Evolutionary conservation across 1,139 yeast species (phyloP).

Genomic region (Blastobotrys ciferrii): DNA sequence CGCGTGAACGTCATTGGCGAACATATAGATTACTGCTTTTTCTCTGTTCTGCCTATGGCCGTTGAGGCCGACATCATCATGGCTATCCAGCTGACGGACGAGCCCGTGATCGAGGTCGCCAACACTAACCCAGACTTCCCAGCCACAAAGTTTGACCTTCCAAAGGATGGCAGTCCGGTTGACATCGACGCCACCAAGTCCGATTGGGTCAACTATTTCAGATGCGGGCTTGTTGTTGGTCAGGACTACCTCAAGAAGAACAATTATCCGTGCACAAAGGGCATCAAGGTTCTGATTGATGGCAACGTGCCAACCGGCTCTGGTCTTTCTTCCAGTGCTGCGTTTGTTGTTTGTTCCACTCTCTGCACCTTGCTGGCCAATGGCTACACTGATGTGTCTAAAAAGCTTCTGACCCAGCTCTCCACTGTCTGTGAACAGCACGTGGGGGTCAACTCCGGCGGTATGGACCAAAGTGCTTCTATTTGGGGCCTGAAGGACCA

Average conservation of each 20-base stretch:
- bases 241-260: slow-evolving; percentile 47
- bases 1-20: slow-evolving; percentile 75
- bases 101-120: slow-evolving; percentile 41
- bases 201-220: slow-evolving; percentile 68
- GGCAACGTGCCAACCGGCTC: slow-evolving; percentile 75
- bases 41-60: slow-evolving; percentile 75
- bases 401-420: slow-evolving; percentile 55
- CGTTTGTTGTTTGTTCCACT: slow-evolving; percentile 66
- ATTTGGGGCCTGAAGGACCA: slow-evolving; percentile 62
- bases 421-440: slow-evolving; percentile 71
- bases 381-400: slow-evolving; percentile 46
- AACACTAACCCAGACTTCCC: slow-evolving; percentile 46
- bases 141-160: slow-evolving; percentile 43
- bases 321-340: slow-evolving; percentile 72
- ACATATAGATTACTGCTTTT: slow-evolving; percentile 68
- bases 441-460: slow-evolving; percentile 74
- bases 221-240: slow-evolving; percentile 64
- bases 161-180: slow-evolving; percentile 44
- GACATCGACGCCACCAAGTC: slow-evolving; percentile 50
- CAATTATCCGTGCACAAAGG: slow-evolving; percentile 28
- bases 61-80: slow-evolving; percentile 62
- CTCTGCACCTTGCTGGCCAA: slow-evolving; percentile 58
- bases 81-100: slow-evolving; percentile 45
- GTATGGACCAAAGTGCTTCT: slow-evolving; percentile 77
- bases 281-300: slow-evolving; percentile 54